Base-by-base conservation (phyloP, 495 filamentous ascomycete species). In the Trichocladium antarcticum region DNA sequence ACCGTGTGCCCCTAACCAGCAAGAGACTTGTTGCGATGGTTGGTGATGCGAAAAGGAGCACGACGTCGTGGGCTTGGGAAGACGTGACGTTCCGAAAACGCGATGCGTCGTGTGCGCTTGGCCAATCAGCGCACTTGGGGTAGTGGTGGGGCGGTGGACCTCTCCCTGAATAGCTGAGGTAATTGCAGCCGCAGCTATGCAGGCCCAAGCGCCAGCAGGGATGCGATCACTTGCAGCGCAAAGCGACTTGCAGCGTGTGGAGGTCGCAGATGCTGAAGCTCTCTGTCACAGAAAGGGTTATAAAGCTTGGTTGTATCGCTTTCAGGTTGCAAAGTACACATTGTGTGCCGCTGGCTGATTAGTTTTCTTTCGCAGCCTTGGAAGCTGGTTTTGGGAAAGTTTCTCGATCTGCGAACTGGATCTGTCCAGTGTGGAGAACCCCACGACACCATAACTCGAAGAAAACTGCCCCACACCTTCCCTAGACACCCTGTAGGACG, bases 41-140 rank as follows among this genome's bases (percentile, higher is more conserved):
- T 44, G 52, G 55, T 46, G 52, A 52, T 54, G 54, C 31, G 56
- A 60, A 53, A 62, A 43, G 56, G 15, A 9, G 27, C 51, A 38
- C 3, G 46, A 24, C 28, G 37, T 36, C 54, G 6, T 29, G 37
- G 9, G 51, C 45, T 55, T 47, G 40, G 36, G 51, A 62, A 48
- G 61, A 64, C 57, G 61, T 64, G 61, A 64, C 60, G 60, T 63
- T 63, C 53, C 35, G 54, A 61, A 63, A 57, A 63, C 58, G 57
- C 57, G 59, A 57, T 50, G 49, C 45, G 55, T 55, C 31, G 29
- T 51, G 41, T 40, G 31, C 29, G 17, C 31, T n/a, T 34, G 32
- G 29, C 53, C 50, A 54, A 55, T 52, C 44, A 51, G 38, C 41
- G 45, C n/a, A 39, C 14, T 15, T 21, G 27, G 10, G 36, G 10